Base-by-base conservation (phyloP, 106 monocot species). In the Posidonia australis region DNA sequence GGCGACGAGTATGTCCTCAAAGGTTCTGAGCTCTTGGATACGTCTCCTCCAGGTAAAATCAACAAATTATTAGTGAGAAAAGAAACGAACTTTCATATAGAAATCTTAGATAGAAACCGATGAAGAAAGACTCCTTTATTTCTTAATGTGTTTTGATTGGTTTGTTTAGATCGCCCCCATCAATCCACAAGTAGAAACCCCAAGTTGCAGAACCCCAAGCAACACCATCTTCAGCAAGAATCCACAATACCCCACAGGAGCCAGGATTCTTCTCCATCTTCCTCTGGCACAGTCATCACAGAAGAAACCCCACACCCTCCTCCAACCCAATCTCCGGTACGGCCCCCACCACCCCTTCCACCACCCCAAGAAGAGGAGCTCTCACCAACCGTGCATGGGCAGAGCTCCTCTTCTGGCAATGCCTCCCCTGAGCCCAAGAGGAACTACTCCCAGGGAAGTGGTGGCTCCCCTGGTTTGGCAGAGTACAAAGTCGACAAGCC, bases 1-100 rank as follows among this genome's bases (percentile, higher is more conserved):
- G 84, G 72, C 16, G 71, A 85, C 30, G 92, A 92, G 74, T 88
- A 85, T 56, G 85, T 92, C 4, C 80, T 92, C 45, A 92, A 92
- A 65, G 92, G 88, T 17, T 92, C 92, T 42, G 88, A 88, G 64
- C 80, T 92, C 44, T 44, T 87, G 31, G 80, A 82, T 30, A 67
- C 67, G 30, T 77, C 79, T 12, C 77, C 86, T 70, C 63, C 80
- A 54, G 82, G 85, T 90, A 82, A 48, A 11, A 41, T 23, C 23
- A 41, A 9, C 9, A n/a, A 16, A 20, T 21, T 18, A 12, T 27
- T 27, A 16, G 14, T 3, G 21, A 20, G 27, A n/a, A 23, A 23
- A 21, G 13, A 46, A 17, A 16, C 13, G 24, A 58, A 32, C 22
- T 60, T 44, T 18, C 25, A 31, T 21, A 41, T 47, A 49, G 30